Conservation (phyloP, 352 stramenopile genomes). For the Globisporangium nodosum region DNA sequence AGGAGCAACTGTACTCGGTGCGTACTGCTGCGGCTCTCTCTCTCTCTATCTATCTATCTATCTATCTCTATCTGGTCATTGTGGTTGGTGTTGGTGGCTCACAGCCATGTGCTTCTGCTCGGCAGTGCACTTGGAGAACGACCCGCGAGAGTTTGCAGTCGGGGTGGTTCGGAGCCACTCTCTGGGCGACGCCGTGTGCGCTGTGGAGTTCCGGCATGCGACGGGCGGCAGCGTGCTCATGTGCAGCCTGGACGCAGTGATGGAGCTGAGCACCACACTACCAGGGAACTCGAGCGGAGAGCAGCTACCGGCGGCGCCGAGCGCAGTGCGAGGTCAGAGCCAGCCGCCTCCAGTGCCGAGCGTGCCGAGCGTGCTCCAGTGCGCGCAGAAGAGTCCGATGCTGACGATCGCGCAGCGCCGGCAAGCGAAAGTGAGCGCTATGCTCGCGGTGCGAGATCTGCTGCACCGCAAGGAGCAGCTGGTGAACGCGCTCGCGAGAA, state of each 20-base stretch:
- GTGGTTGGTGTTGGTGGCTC: neutral
- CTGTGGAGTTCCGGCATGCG: conserved; percentile 22
- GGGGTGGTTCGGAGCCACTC: conserved; percentile 28
- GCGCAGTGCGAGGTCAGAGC: too few species aligned
- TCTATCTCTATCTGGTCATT: neutral
- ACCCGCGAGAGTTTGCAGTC: conserved; percentile 28
- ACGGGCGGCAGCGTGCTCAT: conserved; percentile 19
- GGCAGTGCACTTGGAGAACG: conserved; percentile 30
- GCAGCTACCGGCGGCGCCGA: too few species aligned
- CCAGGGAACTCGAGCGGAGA: neutral
- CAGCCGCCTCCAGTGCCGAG: neutral
- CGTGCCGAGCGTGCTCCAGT: neutral
- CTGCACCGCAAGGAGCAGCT: conserved; percentile 75
- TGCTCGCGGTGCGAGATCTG: conserved; percentile 50
- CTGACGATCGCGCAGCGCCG: conserved; percentile 12
- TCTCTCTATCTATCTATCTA: neutral
- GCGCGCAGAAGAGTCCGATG: neutral
- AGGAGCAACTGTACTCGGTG: conserved; percentile 30
- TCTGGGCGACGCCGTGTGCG: conserved; percentile 23
- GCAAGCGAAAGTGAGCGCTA: conserved; percentile 31
- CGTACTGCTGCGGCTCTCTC: conserved; percentile 3
- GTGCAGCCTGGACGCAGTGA: conserved; percentile 46
- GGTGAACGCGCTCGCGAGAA: conserved; percentile 29
- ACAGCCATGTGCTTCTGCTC: neutral
- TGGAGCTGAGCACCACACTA: conserved; percentile 28